phyloP scores from a whole-genome alignment of 2,329 filamentous ascomycete genomes.

The Fusarium compactum region DNA sequence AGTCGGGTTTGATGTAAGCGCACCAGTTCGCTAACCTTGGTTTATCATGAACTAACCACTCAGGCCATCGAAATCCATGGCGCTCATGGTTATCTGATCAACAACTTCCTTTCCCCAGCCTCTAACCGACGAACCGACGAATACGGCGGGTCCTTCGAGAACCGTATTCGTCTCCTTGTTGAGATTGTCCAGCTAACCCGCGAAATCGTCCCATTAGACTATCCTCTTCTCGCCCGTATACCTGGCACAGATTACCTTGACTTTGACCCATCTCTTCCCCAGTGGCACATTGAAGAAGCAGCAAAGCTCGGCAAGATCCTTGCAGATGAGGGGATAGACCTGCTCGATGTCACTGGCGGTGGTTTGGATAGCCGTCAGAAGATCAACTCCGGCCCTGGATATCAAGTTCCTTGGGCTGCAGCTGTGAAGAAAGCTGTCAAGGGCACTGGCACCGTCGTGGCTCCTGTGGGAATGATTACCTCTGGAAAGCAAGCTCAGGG shows the following conservation, averaged over 20 bases:
- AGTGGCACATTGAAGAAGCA: constrained; percentile 73
- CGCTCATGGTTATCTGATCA: constrained; percentile 66
- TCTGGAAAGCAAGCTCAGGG: constrained; percentile 59
- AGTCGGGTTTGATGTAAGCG: constrained; percentile 41
- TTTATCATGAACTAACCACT: not conserved
- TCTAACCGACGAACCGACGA: constrained; percentile 65
- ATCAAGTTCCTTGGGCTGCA: constrained; percentile 77
- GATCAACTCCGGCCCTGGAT: constrained; percentile 70
- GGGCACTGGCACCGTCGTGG: constrained; percentile 59
- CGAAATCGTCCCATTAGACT: constrained; percentile 31
- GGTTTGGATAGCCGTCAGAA: constrained; percentile 72
- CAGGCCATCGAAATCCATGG: constrained; percentile 52
- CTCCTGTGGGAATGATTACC: constrained; percentile 60
- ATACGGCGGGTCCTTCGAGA: constrained; percentile 60
- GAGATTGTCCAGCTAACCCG: constrained; percentile 56
- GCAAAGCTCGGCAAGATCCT: constrained; percentile 71
- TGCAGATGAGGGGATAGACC: constrained; percentile 74
- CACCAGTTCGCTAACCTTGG: too few relatives aligned
- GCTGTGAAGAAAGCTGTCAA: constrained; percentile 75
- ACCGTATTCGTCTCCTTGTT: constrained; percentile 60
- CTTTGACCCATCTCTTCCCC: constrained; percentile 64
- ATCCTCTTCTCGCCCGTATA: constrained; percentile 76
- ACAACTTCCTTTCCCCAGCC: constrained; percentile 62
- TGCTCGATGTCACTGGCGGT: constrained; percentile 77
- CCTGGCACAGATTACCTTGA: constrained; percentile 79